Percentiles rank a stretch among this genome's conserved stretches.
Evolutionary conservation across 345 rosid species (phyloP).

Genomic region (Dipteronia dyeriana): DNA sequence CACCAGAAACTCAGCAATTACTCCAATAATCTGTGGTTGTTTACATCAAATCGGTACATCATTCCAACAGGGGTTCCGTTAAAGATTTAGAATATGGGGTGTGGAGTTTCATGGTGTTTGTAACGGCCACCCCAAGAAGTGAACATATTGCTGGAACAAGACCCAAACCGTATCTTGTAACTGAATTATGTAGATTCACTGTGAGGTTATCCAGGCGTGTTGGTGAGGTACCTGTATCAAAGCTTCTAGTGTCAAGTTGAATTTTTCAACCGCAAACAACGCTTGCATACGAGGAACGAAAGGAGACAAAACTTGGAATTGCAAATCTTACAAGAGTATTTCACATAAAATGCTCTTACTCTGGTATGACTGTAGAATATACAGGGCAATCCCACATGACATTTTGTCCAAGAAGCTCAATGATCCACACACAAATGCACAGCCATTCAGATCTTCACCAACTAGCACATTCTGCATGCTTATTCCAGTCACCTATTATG

Average conservation of each 20-base stretch:
- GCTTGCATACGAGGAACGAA: too few relatives aligned
- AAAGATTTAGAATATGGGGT: conserved; percentile 45
- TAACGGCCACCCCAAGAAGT: conserved; percentile 60
- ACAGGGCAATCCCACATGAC: conserved; percentile 83
- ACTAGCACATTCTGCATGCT: conserved; percentile 92
- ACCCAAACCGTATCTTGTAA: conserved; percentile 84
- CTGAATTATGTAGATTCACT: conserved; percentile 39
- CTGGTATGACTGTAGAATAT: conserved; percentile 84
- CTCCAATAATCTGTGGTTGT: neutral
- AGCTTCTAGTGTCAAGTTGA: neutral
- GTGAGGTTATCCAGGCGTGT: conserved; percentile 32
- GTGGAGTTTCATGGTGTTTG: conserved; percentile 74
- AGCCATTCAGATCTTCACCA: conserved; percentile 81
- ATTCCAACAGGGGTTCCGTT: conserved; percentile 68
- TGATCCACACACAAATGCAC: conserved; percentile 96
- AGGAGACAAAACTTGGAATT: neutral
- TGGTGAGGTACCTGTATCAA: conserved; percentile 54
- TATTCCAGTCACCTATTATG: conserved; percentile 73
- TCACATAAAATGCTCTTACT: conserved; percentile 48
- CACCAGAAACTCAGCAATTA: neutral
- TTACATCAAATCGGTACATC: conserved; percentile 7
- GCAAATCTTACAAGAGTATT: neutral
- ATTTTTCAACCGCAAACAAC: too few relatives aligned
- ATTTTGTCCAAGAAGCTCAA: conserved; percentile 94
- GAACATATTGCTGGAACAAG: conserved; percentile 86